Base-by-base conservation (phyloP, 352 stramenopile genomes). In the Peronosclerospora sorghi region DNA sequence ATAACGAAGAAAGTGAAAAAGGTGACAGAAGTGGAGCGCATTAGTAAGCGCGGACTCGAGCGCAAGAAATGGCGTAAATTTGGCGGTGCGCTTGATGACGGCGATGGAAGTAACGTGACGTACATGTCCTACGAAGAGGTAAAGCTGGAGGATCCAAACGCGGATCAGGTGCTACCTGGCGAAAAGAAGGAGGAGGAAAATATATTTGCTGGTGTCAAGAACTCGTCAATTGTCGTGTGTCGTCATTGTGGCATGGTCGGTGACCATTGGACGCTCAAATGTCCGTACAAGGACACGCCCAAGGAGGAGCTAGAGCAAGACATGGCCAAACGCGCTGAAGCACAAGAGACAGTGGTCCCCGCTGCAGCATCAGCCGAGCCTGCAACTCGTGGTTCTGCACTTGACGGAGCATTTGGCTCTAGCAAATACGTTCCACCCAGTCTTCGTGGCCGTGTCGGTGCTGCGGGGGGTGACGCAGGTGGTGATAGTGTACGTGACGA, bases 1-100 rank as follows among this genome's bases (percentile, higher is more conserved):
- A 59, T 94, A n/a, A 94, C 80, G 35, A 94, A 89, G 62, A 88
- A 87, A 47, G 68, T 93, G 10, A 86, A 93, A 63, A 91, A 86
- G 53, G 70, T 93, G 19, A 85, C 76, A 2, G 73, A 87, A 40
- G 68, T 86, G n/a, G 80, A 64, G 50, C 76, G 72, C 39, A 54
- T 91, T 29, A 91, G 78, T 67, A 93, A 93, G 73, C 69, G 71
- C 19, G 72, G 69, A 18, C 57, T 91, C 9, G 81, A 91, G 51
- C 81, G 81, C 46, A 80, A 81, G 76, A 66, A 78, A 41, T 93
- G 80, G 82, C 48, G 40, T 28, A 93, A 93, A 54, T 94, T 94
- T 43, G 82, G 82, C 24, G 78, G 71, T 18, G 82, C 76, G 18
- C 41, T 81, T 35, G 65, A 86, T 45, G 59, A 64, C 37, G 68